Conservation (phyloP, 257 asterid species). For the Euphrasia confusa region DNA sequence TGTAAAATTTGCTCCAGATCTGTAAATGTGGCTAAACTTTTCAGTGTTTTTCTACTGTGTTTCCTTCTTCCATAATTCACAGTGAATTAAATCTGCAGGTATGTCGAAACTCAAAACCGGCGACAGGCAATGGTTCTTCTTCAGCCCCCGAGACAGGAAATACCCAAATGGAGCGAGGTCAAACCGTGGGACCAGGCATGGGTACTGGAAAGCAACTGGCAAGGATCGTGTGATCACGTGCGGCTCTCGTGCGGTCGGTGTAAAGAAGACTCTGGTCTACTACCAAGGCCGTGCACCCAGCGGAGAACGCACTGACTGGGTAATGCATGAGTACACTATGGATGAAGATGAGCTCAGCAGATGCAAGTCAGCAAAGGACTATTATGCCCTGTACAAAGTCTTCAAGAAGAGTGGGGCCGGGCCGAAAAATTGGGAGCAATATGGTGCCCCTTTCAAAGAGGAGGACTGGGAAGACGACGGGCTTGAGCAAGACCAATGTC, state of each 20-base stretch:
- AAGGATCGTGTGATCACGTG: constrained; percentile 67
- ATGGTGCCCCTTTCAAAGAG: constrained; percentile 88
- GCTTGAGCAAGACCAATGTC: constrained; percentile 21
- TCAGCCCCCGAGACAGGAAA: constrained; percentile 77
- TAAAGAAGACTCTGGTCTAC: constrained; percentile 86
- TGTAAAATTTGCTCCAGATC: constrained; percentile 6
- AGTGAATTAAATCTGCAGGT: constrained; percentile 43
- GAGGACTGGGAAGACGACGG: constrained; percentile 84
- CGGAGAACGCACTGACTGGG: constrained; percentile 95
- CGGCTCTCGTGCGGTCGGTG: constrained; percentile 66
- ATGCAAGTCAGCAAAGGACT: constrained; percentile 47
- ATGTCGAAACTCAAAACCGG: constrained; percentile 77
- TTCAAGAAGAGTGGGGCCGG: constrained; percentile 97
- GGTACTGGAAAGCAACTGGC: constrained; percentile 97
- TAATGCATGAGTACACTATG: constrained; percentile 91
- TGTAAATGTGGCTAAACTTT: constrained; percentile 2
- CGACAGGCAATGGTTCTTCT: constrained; percentile 94
- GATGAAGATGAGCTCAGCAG: constrained; percentile 77
- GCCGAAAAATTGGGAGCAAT: constrained; percentile 97
- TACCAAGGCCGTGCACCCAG: constrained; percentile 85
- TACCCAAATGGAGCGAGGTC: constrained; percentile 92
- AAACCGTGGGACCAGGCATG: constrained; percentile 68
- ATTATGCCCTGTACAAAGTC: constrained; percentile 78
- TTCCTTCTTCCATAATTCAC: constrained; percentile 12
- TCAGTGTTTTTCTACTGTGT: too few species aligned